Evolutionary conservation across 2,329 filamentous ascomycete genomes (phyloP), one percentile per base, ranked within the genome.

Genomic region (Sclerotinia spermophila): DNA sequence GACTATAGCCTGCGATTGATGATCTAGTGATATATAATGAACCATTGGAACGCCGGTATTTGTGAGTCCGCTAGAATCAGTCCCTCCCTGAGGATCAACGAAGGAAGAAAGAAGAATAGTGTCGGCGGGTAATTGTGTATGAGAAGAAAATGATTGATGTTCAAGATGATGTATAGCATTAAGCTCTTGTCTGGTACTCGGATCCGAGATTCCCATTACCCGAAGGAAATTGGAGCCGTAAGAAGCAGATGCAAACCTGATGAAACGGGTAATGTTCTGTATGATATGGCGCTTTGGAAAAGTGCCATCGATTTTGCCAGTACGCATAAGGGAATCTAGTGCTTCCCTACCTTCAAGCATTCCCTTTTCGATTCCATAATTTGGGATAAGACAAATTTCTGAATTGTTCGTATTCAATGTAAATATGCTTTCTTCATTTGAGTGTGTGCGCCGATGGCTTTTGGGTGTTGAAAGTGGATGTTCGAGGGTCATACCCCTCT

Each of bases 221-320:
- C 86, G 86, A 62, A 91, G 82, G 72, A 91, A 90, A 60, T 84
- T 84, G 0, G 87, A 87, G 0, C 89, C 89, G 70, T 91, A 91
- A 0, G 87, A 87, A 0, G 89, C 89, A 2, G 89, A 90, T 1
- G 89, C 88, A 75, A 89, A 91, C 4, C 87, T 84, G 81, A 90
- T 89, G 72, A 90, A 91, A 48, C 89, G 83, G 3, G 85, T 86
- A 35, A 90, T 86, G 75, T 90, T 91, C 44, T 84, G 83, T 15
- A 90, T 81, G 11, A 91, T 81, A 74, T 89, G 88, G 44, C 84
- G 84, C 6, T 82, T 79, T 0, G 89, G 89, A 66, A 90, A 90
- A 64, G 87, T 83, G 1, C 86, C 87, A 45, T 86, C 83, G 1
- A 89, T 82, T 61, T 81, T 83, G 0, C 88, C 88, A 1, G 85